phyloP scores from a whole-genome alignment of 257 asterid genomes.

The Mitragyna speciosa region DNA sequence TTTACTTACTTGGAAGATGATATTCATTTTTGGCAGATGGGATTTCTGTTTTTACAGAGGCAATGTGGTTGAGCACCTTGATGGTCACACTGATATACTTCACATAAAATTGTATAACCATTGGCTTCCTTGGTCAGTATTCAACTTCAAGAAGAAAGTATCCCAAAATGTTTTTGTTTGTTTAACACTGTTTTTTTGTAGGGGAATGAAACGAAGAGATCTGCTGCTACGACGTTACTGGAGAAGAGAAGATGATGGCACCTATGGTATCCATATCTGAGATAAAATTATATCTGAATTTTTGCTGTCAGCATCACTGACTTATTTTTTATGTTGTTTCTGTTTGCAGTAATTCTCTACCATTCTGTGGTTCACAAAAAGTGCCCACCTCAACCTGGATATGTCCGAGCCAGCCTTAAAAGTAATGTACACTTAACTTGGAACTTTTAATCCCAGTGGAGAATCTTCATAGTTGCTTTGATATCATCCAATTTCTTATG shows the following conservation, averaged over 20 bases:
- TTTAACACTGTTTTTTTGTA: constrained; percentile 33
- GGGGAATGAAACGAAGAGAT: constrained; percentile 90
- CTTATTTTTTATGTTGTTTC: not conserved
- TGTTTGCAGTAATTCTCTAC: constrained; percentile 76
- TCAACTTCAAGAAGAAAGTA: constrained; percentile 15
- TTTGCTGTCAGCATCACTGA: constrained; percentile 1
- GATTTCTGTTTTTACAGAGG: constrained; percentile 80
- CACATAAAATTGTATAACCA: constrained; percentile 70
- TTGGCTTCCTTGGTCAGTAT: constrained; percentile 84
- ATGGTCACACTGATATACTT: constrained; percentile 84
- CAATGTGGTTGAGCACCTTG: constrained; percentile 78
- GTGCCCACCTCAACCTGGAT: constrained; percentile 78
- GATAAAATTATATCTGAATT: not conserved
- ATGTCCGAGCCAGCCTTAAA: constrained; percentile 82
- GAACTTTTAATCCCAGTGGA: not conserved
- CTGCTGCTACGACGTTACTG: constrained; percentile 79
- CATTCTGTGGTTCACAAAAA: constrained; percentile 76
- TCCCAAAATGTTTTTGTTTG: constrained; percentile 13
- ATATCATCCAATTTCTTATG: not conserved
- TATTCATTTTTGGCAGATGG: constrained; percentile 62
- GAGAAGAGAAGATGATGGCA: constrained; percentile 98
- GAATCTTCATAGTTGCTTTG: not conserved
- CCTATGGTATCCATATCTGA: constrained; percentile 58
- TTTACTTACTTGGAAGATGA: not conserved
- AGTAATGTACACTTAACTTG: constrained; percentile 66